Evolutionary conservation across 495 filamentous ascomycete genomes (phyloP).

Genomic region (Chaetomium cochliodes): DNA sequence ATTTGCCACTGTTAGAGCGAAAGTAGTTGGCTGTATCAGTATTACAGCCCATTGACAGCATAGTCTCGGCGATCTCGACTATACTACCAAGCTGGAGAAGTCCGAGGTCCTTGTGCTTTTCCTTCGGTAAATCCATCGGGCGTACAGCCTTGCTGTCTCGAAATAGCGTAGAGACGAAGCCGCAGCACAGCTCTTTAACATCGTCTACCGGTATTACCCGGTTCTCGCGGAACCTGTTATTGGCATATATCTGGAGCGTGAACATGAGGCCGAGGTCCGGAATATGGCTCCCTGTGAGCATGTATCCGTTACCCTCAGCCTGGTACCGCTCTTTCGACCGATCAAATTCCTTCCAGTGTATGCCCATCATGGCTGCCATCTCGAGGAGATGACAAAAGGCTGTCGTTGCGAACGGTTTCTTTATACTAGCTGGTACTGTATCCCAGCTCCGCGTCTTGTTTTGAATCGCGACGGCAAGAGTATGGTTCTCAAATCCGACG

Average conservation of each 20-base stretch:
- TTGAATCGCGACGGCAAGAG: slow-evolving; percentile 48
- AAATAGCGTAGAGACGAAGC: slow-evolving; percentile 48
- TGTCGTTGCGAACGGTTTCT: slow-evolving; percentile 50
- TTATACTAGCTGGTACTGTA: slow-evolving; percentile 46
- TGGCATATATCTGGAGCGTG: slow-evolving; percentile 44
- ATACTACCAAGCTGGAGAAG: slow-evolving; percentile 39
- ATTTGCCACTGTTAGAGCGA: slow-evolving; percentile 33
- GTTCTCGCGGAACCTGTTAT: slow-evolving; percentile 43
- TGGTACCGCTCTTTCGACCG: slow-evolving; percentile 44
- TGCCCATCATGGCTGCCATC: slow-evolving; percentile 50
- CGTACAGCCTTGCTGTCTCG: slow-evolving; percentile 35
- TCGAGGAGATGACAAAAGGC: slow-evolving; percentile 52
- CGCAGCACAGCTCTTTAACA: slow-evolving; percentile 50
- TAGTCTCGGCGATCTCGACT: slow-evolving; percentile 45
- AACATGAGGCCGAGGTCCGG: slow-evolving; percentile 51
- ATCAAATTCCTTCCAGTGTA: slow-evolving; percentile 54
- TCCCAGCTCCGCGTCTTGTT: slow-evolving; percentile 51
- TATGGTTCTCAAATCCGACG: slow-evolving; percentile 30
- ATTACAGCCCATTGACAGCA: slow-evolving; percentile 47
- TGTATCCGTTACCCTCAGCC: slow-evolving; percentile 53
- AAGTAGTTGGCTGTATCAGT: slow-evolving; percentile 44
- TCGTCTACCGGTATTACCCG: slow-evolving; percentile 49
- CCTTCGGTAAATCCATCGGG: slow-evolving; percentile 38
- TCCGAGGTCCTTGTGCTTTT: slow-evolving; percentile 36
- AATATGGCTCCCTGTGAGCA: slow-evolving; percentile 44